phyloP scores from a whole-genome alignment of 2,329 filamentous ascomycete genomes.

The Sporothrix protearum region DNA sequence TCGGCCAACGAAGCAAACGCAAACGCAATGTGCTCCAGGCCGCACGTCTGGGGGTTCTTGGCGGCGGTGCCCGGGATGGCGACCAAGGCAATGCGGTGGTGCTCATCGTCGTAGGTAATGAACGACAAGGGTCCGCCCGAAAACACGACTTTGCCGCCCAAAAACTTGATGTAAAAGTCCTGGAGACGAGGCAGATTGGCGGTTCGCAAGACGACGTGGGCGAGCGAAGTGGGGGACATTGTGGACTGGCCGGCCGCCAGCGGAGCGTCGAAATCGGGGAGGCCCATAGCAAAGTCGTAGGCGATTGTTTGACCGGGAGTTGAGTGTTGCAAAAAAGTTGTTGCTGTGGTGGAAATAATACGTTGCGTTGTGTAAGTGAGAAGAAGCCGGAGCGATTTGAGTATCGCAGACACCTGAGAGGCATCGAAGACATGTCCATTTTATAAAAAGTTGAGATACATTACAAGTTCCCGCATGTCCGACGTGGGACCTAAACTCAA shows the following conservation, averaged over 20 bases:
- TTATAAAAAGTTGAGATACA: too few species aligned
- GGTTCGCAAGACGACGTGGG: conserved; percentile 24
- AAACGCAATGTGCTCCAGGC: conserved; percentile 45
- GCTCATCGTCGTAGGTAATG: conserved; percentile 46
- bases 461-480: background rate
- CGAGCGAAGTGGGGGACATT: conserved; percentile 19
- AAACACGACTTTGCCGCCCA: conserved; percentile 35
- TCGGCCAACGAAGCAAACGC: conserved; percentile 38
- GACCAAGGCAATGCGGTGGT: conserved; percentile 46
- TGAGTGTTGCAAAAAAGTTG: background rate
- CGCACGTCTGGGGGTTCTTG: conserved; percentile 31
- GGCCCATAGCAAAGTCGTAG: background rate
- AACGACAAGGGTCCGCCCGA: conserved; percentile 36
- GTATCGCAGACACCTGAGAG: background rate
- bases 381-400: background rate
- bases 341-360: background rate
- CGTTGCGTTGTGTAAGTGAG: background rate
- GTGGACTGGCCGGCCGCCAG: background rate
- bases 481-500: background rate
- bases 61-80: conserved; percentile 28
- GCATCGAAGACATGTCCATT: background rate
- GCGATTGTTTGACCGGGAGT: too few species aligned
- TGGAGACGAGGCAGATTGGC: conserved; percentile 34
- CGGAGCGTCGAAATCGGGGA: conserved; percentile 5
- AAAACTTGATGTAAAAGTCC: conserved; percentile 39